Evolutionary conservation across 768 basidiomycete genomes (phyloP).

Genomic region (Pleurotus cornucopiae): DNA sequence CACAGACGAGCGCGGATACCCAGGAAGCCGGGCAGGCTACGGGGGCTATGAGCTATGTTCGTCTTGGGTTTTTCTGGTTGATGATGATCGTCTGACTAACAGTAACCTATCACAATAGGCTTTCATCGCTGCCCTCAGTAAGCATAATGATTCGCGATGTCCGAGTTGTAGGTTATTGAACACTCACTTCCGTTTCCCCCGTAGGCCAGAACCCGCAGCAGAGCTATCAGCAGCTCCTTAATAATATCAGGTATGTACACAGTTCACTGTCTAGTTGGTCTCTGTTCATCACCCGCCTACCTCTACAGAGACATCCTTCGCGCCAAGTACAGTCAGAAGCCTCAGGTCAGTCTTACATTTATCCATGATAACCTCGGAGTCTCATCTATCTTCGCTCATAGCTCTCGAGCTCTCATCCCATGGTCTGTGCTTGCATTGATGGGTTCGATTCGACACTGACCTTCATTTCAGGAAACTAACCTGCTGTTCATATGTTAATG

Average conservation of each 20-base stretch:
- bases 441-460: background rate
- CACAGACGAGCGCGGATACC: conserved; percentile 80
- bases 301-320: conserved; percentile 38
- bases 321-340: conserved; percentile 52
- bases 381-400: conserved; percentile 13
- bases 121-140: conserved; percentile 55
- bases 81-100: background rate
- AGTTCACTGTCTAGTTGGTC: background rate
- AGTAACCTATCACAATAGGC: conserved; percentile 29
- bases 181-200: background rate
- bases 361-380: background rate
- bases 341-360: conserved; percentile 42
- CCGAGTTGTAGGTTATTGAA: background rate
- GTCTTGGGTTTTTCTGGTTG: conserved; percentile 17
- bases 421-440: conserved; percentile 26
- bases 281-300: background rate
- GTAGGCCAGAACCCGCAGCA: conserved; percentile 42
- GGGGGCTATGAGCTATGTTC: conserved; percentile 77
- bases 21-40: conserved; percentile 61
- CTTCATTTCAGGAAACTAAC: conserved; percentile 20
- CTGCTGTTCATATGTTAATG: conserved; percentile 25
- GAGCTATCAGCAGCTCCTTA: conserved; percentile 48
- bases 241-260: conserved; percentile 11
- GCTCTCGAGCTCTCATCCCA: conserved; percentile 35
- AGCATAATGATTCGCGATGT: conserved; percentile 13